Base-by-base conservation (phyloP, 768 basidiomycete genomes). In the Boletus rex-veris region DNA sequence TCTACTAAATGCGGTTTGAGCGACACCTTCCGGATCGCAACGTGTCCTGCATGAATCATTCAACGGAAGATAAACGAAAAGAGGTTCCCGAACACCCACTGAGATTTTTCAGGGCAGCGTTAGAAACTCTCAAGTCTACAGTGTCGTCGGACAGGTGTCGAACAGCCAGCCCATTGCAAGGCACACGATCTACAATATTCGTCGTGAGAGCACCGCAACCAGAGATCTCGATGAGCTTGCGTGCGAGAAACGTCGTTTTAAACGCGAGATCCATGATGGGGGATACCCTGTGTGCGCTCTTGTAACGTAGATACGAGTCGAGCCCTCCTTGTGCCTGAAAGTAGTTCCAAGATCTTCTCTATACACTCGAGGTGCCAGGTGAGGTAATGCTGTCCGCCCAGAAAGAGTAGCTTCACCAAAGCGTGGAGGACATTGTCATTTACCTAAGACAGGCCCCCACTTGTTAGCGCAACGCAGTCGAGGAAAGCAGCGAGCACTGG, bases 401-500 rank as follows among this genome's bases (percentile, higher is more conserved):
- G 45, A 26, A 68, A 59, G 15, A 71, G 59, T 7, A 30, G 64
- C 2, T 67, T 45, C 28, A 78, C 50, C 33, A 74, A 66, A 11
- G 58, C 57, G 1, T 55, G n/a, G 66, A 77, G 74, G 18, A 64
- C 41, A 9, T 66, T 62, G 35, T 58, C 51, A 15, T 70, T 55
- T 1, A 62, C 50, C 15, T 52, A 44, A 1, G 61, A 58, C 39
- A 71, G n/a, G 26, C 62, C 50, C 14, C 58, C 55, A 3, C 57
- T 11, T 3, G 57, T 60, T 21, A 61, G 41, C n/a, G 55, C 60
- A 9, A 54, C 57, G 30, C 69, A 61, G 24, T 84, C 81, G 16
- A 84, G 64, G 49, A 80, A 76, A 7, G 80, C 77, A 45, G 74
- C 68, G 7, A 84, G 44, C 10, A 79, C 72, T 0, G 68, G 61